A percentile compares a stretch with the other conserved stretches of the same genome.
Evolutionary conservation across 495 filamentous ascomycete genomes (phyloP).

Genomic region (Hypoxylon fuscum): DNA sequence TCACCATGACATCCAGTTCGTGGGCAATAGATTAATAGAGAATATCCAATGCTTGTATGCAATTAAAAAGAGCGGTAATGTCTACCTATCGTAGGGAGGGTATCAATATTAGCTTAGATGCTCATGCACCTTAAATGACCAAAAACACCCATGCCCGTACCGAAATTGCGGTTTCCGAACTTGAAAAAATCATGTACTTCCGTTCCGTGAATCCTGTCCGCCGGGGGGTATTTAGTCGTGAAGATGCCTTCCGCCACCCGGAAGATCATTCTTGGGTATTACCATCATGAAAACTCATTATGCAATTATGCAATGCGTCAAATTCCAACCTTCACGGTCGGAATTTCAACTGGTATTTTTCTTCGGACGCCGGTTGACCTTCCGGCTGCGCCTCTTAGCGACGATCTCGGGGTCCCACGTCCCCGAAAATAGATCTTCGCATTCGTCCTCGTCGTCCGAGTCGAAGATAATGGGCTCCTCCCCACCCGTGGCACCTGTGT

Average conservation of each 20-base stretch:
- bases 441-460: slow-evolving; percentile 92
- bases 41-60: not conserved
- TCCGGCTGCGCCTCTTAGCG: slow-evolving; percentile 68
- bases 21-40: slow-evolving; percentile 5
- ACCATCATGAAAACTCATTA: slow-evolving; percentile 11
- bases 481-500: slow-evolving; percentile 7
- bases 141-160: slow-evolving; percentile 1
- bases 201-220: not conserved
- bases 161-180: not conserved
- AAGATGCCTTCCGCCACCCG: slow-evolving; percentile 1
- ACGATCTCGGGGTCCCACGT: slow-evolving; percentile 81
- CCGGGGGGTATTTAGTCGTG: slow-evolving; percentile 13
- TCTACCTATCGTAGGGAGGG: slow-evolving; percentile 24
- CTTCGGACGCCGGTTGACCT: slow-evolving; percentile 45
- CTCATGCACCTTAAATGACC: slow-evolving; percentile 5
- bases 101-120: slow-evolving; percentile 28
- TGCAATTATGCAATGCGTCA: slow-evolving; percentile 11
- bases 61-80: slow-evolving; percentile 8
- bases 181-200: slow-evolving; percentile 4
- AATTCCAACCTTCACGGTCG: not conserved
- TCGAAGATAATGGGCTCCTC: slow-evolving; percentile 74
- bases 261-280: slow-evolving; percentile 25
- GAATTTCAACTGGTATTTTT: slow-evolving; percentile 11
- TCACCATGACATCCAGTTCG: not conserved
- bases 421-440: slow-evolving; percentile 90